Base-by-base conservation (phyloP, 2,329 filamentous ascomycete species). In the Neofusicoccum laricinum region DNA sequence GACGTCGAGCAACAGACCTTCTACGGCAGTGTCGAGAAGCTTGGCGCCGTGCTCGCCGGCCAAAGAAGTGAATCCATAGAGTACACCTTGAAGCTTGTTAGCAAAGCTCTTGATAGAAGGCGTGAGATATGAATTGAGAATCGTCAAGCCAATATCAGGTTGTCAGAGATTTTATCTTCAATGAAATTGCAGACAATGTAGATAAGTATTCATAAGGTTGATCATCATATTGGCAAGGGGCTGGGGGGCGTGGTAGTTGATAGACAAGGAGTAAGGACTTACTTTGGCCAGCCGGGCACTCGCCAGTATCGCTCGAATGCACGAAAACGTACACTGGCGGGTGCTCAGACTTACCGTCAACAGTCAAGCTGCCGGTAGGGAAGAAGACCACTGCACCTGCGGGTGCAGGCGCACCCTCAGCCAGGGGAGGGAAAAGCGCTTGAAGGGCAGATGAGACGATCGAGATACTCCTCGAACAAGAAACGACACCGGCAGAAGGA, bases 131-230 rank as follows among this genome's bases (percentile, higher is more conserved):
- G n/a, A 50, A 32, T 21, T 41, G n/a, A 12, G 43, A 34, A 5
- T 8, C 2, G 63, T 63, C 51, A 66, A 64, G 75, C 77, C 82
- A 79, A 80, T 72, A 87, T 96, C 92, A 96, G 92, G 81, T 89
- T 92, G 88, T 94, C 89, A 94, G 90, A 93, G 87, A 86, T 85
- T 83, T 77, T 84, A 85, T 95, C 93, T 88, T 96, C 93, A 96
- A 90, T 85, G 85, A 78, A 81, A 81, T 90, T 96, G 76, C 94
- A 93, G 94, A 91, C 93, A 98, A 98, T 97, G 94, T 98, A 97
- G 94, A 97, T 98, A 98, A 98, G 93, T 93, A 92, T 95, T 96
- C 85, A 79, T 84, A 83, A 80, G 78, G 80, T 85, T 79, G 79
- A 84, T 97, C 93, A 98, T 97, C 94, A 93, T 90, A 75, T 83